Conservation (phyloP, 2,329 filamentous ascomycete species). For the Bipolaris gigantea region DNA sequence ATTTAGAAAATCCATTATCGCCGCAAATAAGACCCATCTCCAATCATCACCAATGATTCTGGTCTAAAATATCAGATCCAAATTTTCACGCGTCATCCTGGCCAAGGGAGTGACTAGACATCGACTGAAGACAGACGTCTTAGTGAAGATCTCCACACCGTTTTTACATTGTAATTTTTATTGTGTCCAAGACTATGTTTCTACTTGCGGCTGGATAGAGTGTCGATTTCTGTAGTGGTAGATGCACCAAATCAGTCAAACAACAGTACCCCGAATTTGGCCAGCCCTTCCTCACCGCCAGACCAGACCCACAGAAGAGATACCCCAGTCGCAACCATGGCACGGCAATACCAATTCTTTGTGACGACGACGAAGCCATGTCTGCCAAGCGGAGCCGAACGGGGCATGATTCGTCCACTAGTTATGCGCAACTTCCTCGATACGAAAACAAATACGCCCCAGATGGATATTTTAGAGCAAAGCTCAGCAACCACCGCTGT, state of each 20-base stretch:
- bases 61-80: no score
- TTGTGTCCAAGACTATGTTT: background rate
- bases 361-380: slow-evolving; percentile 29
- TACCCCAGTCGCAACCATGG: background rate
- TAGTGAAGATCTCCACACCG: background rate
- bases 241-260: background rate
- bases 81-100: background rate
- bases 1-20: slow-evolving; percentile 11
- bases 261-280: background rate
- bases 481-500: slow-evolving; percentile 27
- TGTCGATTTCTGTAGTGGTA: background rate
- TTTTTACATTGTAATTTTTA: background rate
- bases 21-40: background rate
- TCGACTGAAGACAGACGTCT: background rate
- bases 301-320: background rate
- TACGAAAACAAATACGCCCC: slow-evolving; percentile 10
- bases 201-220: background rate
- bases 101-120: background rate
- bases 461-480: slow-evolving; percentile 14
- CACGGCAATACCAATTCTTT: slow-evolving; percentile 33
- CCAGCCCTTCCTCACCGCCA: background rate
- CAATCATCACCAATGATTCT: background rate
- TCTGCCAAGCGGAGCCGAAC: slow-evolving; percentile 23
- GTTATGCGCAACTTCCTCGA: slow-evolving; percentile 38
- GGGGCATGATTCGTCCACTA: slow-evolving; percentile 27